Conservation (phyloP, 306 rosid genomes). For the Vicia villosa region DNA sequence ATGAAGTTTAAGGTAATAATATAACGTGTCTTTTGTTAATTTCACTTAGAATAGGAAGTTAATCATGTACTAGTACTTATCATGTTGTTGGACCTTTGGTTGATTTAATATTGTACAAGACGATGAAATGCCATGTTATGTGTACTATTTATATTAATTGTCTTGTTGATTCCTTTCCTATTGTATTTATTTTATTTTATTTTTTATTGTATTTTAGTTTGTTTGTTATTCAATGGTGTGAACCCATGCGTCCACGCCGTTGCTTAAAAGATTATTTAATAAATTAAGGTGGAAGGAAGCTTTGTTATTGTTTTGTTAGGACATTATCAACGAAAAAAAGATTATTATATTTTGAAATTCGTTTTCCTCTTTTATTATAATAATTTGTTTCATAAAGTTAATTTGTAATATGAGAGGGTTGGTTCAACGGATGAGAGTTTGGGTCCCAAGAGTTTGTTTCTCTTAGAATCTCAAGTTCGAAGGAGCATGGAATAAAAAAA, state of each 20-base stretch:
- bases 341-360: not conserved
- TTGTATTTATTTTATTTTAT: not conserved
- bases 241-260: slow-evolving; percentile 51
- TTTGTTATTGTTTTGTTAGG: slow-evolving; percentile 22
- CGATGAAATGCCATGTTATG: slow-evolving; percentile 40
- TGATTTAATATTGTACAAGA: slow-evolving; percentile 34
- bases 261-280: not conserved
- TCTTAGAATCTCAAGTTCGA: no score
- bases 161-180: slow-evolving; percentile 1
- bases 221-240: slow-evolving; percentile 5
- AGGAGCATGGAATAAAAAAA: no score
- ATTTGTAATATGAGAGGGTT: no score
- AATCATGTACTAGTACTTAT: slow-evolving; percentile 37
- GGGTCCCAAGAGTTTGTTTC: no score
- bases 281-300: slow-evolving; percentile 17
- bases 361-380: no score
- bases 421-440: no score
- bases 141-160: no score
- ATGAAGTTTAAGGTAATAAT: not conserved
- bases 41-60: slow-evolving; percentile 39
- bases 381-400: no score
- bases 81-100: slow-evolving; percentile 7
- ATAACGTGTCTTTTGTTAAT: slow-evolving; percentile 30
- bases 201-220: slow-evolving; percentile 2
- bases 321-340: slow-evolving; percentile 9